A percentile compares a stretch with the other conserved stretches of the same genome.
Conservation (phyloP, 352 stramenopile genomes). For the Phytopythium aichiense region DNA sequence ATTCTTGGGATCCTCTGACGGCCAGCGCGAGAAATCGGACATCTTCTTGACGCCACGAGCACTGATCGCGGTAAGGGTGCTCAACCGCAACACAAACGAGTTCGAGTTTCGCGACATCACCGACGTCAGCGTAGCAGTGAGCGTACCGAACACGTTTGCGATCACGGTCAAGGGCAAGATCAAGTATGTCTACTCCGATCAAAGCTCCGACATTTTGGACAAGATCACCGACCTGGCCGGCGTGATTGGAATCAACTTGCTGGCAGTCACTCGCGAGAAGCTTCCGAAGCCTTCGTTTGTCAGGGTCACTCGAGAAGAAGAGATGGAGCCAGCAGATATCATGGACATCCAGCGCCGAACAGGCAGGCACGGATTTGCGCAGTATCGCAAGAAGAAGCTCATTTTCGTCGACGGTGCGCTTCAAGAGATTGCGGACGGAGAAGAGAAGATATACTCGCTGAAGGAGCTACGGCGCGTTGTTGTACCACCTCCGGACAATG, state of each 20-base stretch:
- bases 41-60: constrained; percentile 67
- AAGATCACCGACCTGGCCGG: constrained; percentile 62
- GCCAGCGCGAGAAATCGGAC: constrained; percentile 70
- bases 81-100: constrained; percentile 69
- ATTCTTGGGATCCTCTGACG: constrained; percentile 61
- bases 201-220: constrained; percentile 49
- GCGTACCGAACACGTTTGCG: constrained; percentile 56
- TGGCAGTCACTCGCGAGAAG: constrained; percentile 24
- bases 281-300: constrained; percentile 50
- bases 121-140: constrained; percentile 33
- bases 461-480: constrained; percentile 53
- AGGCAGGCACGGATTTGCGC: constrained; percentile 50
- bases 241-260: constrained; percentile 58
- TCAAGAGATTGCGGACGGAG: constrained; percentile 39
- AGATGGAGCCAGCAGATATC: constrained; percentile 35
- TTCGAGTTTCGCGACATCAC: constrained; percentile 70
- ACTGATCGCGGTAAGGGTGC: constrained; percentile 54
- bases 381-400: constrained; percentile 62
- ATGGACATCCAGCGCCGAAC: constrained; percentile 56
- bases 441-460: constrained; percentile 55
- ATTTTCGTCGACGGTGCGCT: constrained; percentile 49
- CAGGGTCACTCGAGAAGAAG: constrained; percentile 28
- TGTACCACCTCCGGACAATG: constrained; percentile 20
- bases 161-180: constrained; percentile 56
- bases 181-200: constrained; percentile 73